phyloP scores from a whole-genome alignment of 2,329 filamentous ascomycete genomes.

The Pseudogymnoascus sp. region DNA sequence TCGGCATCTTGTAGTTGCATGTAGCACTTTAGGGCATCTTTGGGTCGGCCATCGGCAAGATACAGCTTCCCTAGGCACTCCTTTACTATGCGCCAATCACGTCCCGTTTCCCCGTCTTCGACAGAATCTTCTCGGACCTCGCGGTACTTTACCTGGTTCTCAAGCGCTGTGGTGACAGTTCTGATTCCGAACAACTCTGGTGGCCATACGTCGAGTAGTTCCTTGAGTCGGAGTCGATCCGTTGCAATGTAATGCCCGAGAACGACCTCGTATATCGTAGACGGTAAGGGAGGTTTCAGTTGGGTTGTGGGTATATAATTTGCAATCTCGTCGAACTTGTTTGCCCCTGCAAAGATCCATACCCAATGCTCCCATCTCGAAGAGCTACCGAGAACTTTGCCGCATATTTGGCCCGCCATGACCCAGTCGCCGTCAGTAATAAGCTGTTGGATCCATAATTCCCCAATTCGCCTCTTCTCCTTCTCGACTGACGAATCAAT shows the following conservation, averaged over 20 bases:
- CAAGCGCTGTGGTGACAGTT: constrained; percentile 67
- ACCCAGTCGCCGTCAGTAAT: constrained; percentile 67
- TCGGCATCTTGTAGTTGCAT: constrained; percentile 89
- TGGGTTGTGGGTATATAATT: constrained; percentile 69
- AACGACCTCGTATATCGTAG: constrained; percentile 79
- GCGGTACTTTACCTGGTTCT: constrained; percentile 70
- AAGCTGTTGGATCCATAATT: constrained; percentile 86
- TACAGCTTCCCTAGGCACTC: constrained; percentile 78
- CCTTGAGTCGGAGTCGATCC: constrained; percentile 66
- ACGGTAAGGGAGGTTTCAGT: constrained; percentile 70
- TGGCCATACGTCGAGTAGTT: constrained; percentile 76
- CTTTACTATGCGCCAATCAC: constrained; percentile 86
- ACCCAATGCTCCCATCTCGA: constrained; percentile 93
- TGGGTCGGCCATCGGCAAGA: constrained; percentile 68
- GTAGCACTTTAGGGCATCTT: constrained; percentile 80
- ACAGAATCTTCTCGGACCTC: constrained; percentile 69
- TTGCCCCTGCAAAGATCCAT: constrained; percentile 78
- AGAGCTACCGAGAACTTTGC: constrained; percentile 70
- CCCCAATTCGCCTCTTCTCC: constrained; percentile 85
- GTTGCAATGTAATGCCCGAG: constrained; percentile 79
- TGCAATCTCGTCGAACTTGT: constrained; percentile 84
- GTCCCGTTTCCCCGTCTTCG: constrained; percentile 60
- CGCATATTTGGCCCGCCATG: constrained; percentile 70
- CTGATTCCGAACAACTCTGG: constrained; percentile 74
- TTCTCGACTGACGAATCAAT: constrained; percentile 63